A percentile compares a stretch with the other conserved stretches of the same genome.
phyloP scores from a whole-genome alignment of 768 basidiomycete genomes.

The Tephrocybe sp. region DNA sequence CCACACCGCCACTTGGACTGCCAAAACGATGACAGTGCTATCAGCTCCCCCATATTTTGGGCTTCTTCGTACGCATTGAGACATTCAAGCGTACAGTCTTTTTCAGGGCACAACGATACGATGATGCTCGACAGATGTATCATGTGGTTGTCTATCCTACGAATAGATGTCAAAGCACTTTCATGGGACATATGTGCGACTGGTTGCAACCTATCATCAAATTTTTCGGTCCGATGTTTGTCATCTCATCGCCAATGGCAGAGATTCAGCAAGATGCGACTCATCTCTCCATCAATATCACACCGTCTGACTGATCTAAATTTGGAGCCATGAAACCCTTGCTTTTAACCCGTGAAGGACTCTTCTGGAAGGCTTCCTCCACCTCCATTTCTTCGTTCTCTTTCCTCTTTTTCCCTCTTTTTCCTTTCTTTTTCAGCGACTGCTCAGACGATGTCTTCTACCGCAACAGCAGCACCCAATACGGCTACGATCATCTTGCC shows the following conservation, averaged over 20 bases:
- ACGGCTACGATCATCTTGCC: conserved; percentile 18
- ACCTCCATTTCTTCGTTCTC: background rate
- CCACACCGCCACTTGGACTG: no score
- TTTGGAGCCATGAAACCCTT: background rate
- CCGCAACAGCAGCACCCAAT: conserved; percentile 6
- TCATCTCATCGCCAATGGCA: background rate
- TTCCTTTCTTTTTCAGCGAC: background rate
- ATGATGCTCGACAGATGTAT: no score
- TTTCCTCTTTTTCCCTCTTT: background rate
- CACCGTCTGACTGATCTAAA: conserved; percentile 1
- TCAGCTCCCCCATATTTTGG: no score
- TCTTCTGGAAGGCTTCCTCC: background rate
- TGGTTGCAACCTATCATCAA: no score
- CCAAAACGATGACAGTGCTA: no score
- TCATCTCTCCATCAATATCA: conserved; percentile 3
- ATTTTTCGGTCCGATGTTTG: conserved; percentile 1
- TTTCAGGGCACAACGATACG: no score
- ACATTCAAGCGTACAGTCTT: no score
- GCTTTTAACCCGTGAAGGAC: background rate
- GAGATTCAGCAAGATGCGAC: conserved; percentile 1
- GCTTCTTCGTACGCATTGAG: no score
- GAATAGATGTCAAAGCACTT: no score
- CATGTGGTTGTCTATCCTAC: no score
- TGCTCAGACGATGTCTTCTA: conserved; percentile 6
- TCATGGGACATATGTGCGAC: no score